phyloP scores from a whole-genome alignment of 2,329 filamentous ascomycete genomes.

The Colletotrichum filicis region DNA sequence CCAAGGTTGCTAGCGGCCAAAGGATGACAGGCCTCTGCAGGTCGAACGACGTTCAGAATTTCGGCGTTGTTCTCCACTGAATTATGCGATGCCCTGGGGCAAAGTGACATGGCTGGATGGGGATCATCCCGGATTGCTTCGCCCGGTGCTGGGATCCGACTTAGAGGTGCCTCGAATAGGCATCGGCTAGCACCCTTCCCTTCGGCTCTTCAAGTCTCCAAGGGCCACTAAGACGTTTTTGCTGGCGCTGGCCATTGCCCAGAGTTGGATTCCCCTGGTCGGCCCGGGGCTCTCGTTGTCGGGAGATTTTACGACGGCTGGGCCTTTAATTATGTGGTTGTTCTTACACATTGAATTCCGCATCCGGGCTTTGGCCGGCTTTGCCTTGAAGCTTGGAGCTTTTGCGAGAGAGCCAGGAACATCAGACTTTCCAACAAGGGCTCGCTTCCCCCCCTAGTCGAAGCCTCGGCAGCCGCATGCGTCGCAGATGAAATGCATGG shows the following conservation, averaged over 20 bases:
- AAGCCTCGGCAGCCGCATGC: neutral
- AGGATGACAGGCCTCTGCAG: neutral
- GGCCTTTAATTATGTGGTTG: neutral
- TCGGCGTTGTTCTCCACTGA: slow-evolving; percentile 16
- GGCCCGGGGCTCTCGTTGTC: neutral
- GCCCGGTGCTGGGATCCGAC: neutral
- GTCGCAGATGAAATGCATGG: neutral
- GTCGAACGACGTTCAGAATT: slow-evolving; percentile 11
- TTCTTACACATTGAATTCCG: slow-evolving; percentile 7
- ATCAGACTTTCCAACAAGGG: neutral
- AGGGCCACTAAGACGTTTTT: neutral
- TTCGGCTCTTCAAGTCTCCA: slow-evolving; percentile 6
- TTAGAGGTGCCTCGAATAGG: neutral
- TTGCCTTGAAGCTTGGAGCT: neutral
- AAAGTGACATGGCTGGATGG: neutral
- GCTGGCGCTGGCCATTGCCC: neutral
- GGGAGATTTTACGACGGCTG: neutral
- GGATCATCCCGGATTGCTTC: slow-evolving; percentile 17
- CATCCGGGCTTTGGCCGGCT: neutral
- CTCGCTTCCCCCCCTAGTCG: neutral
- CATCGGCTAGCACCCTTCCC: neutral
- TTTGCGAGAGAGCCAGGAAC: neutral
- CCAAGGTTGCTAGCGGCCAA: slow-evolving; percentile 12
- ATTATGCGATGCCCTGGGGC: neutral
- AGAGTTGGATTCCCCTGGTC: neutral